Conservation (phyloP, 805 yeast genomes). For the Scheffersomyces lignosus region DNA sequence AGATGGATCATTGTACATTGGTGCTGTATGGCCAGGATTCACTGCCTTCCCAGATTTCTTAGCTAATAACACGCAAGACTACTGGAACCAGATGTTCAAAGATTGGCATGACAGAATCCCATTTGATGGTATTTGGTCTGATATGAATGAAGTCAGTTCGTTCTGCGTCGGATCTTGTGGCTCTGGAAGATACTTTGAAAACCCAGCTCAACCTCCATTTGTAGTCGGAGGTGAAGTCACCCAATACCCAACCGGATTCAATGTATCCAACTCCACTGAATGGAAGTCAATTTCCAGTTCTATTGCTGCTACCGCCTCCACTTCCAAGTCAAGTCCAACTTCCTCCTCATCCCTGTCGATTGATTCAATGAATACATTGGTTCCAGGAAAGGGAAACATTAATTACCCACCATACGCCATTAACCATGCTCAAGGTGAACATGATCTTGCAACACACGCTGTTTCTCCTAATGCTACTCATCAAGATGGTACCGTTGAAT, state of each 20-base stretch:
- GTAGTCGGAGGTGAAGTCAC: constrained; percentile 11
- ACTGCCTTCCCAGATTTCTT: constrained; percentile 30
- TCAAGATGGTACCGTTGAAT: constrained; percentile 25
- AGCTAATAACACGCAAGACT: constrained; percentile 17
- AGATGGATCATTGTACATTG: constrained; percentile 26
- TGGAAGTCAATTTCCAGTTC: constrained; percentile 12
- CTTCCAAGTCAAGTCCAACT: constrained; percentile 4
- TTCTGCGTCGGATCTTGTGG: constrained; percentile 36
- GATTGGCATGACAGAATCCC: constrained; percentile 18
- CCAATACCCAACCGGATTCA: constrained; percentile 16
- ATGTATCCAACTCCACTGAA: constrained; percentile 15
- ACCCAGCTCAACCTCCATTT: constrained; percentile 20
- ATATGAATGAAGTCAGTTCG: constrained; percentile 27
- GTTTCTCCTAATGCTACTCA: constrained; percentile 29
- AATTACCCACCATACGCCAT: constrained; percentile 36
- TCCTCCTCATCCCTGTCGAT: constrained; percentile 10
- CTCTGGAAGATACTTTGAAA: constrained; percentile 12
- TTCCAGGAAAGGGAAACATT: constrained; percentile 27
- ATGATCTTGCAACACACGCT: constrained; percentile 23
- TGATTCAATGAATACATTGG: constrained; percentile 15
- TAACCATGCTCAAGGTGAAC: constrained; percentile 22
- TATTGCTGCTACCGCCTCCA: constrained; percentile 10
- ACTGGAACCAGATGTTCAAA: constrained; percentile 20
- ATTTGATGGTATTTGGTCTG: constrained; percentile 23
- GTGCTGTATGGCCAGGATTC: constrained; percentile 32